phyloP scores from a whole-genome alignment of 345 rosid genomes.

The Lepidium aucheri region DNA sequence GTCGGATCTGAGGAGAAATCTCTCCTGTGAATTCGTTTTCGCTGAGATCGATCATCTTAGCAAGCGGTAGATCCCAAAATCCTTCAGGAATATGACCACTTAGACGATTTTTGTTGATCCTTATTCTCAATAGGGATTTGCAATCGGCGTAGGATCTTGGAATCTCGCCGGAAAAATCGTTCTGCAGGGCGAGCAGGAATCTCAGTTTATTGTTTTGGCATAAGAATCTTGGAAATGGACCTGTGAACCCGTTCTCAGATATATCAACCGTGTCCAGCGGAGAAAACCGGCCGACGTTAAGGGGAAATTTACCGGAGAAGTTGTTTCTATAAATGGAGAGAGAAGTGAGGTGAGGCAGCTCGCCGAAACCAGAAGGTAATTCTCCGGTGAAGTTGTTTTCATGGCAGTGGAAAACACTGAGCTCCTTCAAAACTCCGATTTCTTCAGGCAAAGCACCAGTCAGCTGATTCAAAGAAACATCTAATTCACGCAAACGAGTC shows the following conservation, averaged over 20 bases:
- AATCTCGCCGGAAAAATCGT: constrained; percentile 60
- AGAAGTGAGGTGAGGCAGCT: constrained; percentile 39
- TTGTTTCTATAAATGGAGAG: constrained; percentile 66
- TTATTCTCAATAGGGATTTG: constrained; percentile 50
- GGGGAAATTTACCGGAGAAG: constrained; percentile 66
- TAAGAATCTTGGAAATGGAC: constrained; percentile 62
- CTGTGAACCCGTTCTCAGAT: constrained; percentile 72
- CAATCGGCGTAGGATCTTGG: constrained; percentile 58
- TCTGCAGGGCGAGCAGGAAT: constrained; percentile 51
- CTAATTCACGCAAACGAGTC: constrained; percentile 45
- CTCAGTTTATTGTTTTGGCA: constrained; percentile 43
- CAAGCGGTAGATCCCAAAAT: constrained; percentile 66
- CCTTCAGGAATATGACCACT: constrained; percentile 52
- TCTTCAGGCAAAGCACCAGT: constrained; percentile 48
- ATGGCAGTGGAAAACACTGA: constrained; percentile 48
- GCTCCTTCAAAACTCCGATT: constrained; percentile 42
- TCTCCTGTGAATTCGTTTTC: constrained; percentile 57
- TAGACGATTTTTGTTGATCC: constrained; percentile 54
- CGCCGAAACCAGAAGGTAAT: constrained; percentile 66
- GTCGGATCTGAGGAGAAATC: constrained; percentile 42
- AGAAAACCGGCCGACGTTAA: constrained; percentile 56
- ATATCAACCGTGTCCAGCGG: constrained; percentile 54
- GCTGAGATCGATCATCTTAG: constrained; percentile 52
- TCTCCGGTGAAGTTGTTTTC: constrained; percentile 55
- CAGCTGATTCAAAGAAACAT: constrained; percentile 51